Base-by-base conservation (phyloP, 495 filamentous ascomycete genomes). In the Penicillium dipodomyicola region DNA sequence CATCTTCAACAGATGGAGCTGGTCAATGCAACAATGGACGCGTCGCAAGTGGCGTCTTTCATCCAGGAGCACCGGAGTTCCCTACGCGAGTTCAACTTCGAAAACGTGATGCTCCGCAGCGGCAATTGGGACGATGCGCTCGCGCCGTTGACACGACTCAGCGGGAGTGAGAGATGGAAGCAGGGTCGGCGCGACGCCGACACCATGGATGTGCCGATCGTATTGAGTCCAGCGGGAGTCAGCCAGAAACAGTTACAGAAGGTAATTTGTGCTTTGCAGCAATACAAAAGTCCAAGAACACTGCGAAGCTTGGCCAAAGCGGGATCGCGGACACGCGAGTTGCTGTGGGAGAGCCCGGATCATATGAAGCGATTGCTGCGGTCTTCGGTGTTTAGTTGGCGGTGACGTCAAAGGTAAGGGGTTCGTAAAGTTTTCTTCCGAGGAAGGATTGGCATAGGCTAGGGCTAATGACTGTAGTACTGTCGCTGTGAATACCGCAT, bases 121-220 rank as follows among this genome's bases (percentile, higher is more conserved):
- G 89, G 85, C 20, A 84, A 74, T 49, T 92, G 88, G 89, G 87
- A 92, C 53, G 85, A 89, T 45, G 89, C 88, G 2, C 77, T 91
- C 4, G 82, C 80, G 30, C 86, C 87, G 3, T 67, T 92, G 56
- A 83, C 81, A 46, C 67, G 68, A 52, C 79, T 79, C 57, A 80
- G 74, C 65, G 82, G 82, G 52, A 80, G 46, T 59, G 77, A 75
- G 53, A 68, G 58, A 53, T 86, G 72, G 80, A 80, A 65, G 54
- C 73, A 39, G 14, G 23, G 52, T n/a, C 17, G 74, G n/a, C 70
- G 77, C 59, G 78, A 71, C 57, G 44, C n/a, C 41, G 47, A 32
- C n/a, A 33, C 62, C 20, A 67, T 69, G 55, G 60, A 71, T 29
- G 70, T 72, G 25, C 72, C 67, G 0, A 57, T 74, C 14, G 61